Base-by-base conservation (phyloP, 352 stramenopile species). In the Pythium chondricola region DNA sequence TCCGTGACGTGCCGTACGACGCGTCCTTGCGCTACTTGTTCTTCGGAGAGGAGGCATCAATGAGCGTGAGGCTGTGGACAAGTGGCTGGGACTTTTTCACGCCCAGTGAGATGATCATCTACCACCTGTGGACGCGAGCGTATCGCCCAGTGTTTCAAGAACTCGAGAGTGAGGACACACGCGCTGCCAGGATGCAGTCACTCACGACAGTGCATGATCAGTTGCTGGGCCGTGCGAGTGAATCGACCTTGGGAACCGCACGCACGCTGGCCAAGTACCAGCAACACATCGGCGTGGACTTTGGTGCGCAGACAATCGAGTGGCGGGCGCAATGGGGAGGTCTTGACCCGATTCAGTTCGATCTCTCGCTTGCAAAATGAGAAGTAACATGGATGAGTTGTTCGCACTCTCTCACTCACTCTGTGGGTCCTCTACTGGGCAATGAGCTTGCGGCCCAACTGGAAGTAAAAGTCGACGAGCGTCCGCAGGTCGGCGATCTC, bases 11-110 rank as follows among this genome's bases (percentile, higher is more conserved):
- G 24, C 85, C 80, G 0, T 97, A 97, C 57, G 91, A 97, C 58
- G 62, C 59, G 6, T 69, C 54, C 17, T 55, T 98, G 10, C 74
- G 73, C 10, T 83, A 95, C 42, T 59, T 98, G 3, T 98, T 98
- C 56, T 98, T 98, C 60, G 93, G 93, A 21, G 93, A 98, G 72
- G 93, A 98, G 67, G 58, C 84, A 4, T 77, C 63, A 16, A 96
- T 97, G 88, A 91, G 89, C 37, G 81, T 83, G 13, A 69, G 91
- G 25, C 67, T 98, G 6, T 97, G 80, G 68, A 97, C 87, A 4
- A 63, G 78, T 17, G 90, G 91, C 0, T 97, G 80, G 71, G 74
- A 97, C 50, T 95, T 97, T 32, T 98, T 85, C 48, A 66, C 91
- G n/a, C 93, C 91, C 16, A 60, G 61, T 1, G 56, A 86, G 47